Evolutionary conservation across 1,139 yeast genomes (phyloP).

Genomic region (Saccharomyces hybrid): DNA sequence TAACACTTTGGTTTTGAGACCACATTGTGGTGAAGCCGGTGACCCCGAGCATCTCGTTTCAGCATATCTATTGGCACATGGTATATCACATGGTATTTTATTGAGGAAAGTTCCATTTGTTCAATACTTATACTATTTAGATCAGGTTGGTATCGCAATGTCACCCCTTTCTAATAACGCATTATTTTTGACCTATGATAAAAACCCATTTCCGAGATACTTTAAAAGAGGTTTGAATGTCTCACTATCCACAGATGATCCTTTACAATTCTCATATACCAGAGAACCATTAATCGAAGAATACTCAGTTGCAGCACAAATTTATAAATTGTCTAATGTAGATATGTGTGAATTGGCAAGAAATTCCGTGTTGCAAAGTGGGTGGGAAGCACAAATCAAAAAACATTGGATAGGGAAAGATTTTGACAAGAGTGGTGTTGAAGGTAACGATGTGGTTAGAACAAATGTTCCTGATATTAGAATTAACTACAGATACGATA

Average conservation of each 20-base stretch:
- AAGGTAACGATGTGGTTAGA: constrained; percentile 83
- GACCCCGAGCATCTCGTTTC: constrained; percentile 94
- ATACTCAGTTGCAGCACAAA: constrained; percentile 95
- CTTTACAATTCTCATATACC: constrained; percentile 88
- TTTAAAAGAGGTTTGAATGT: constrained; percentile 91
- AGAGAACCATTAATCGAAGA: constrained; percentile 97
- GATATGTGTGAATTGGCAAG: constrained; percentile 92
- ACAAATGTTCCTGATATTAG: constrained; percentile 92
- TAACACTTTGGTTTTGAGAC: constrained; percentile 87
- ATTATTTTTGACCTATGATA: constrained; percentile 86
- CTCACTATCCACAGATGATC: constrained; percentile 90
- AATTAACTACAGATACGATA: constrained; percentile 72
- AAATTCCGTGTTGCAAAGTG: constrained; percentile 82
- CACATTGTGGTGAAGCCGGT: constrained; percentile 99
- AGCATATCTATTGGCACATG: constrained; percentile 82
- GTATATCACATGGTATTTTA: constrained; percentile 91
- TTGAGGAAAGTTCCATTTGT: constrained; percentile 89
- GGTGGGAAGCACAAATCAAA: constrained; percentile 80
- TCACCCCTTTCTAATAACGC: constrained; percentile 97
- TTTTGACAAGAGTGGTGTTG: constrained; percentile 53
- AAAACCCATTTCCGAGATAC: constrained; percentile 82
- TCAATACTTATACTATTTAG: constrained; percentile 85
- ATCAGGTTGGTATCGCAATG: constrained; percentile 98
- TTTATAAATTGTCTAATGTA: constrained; percentile 83
- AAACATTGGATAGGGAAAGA: constrained; percentile 86